A percentile compares a stretch with the other conserved stretches of the same genome.
Evolutionary conservation across 148 eudicot genomes (phyloP).

Genomic region (Spergularia marina): DNA sequence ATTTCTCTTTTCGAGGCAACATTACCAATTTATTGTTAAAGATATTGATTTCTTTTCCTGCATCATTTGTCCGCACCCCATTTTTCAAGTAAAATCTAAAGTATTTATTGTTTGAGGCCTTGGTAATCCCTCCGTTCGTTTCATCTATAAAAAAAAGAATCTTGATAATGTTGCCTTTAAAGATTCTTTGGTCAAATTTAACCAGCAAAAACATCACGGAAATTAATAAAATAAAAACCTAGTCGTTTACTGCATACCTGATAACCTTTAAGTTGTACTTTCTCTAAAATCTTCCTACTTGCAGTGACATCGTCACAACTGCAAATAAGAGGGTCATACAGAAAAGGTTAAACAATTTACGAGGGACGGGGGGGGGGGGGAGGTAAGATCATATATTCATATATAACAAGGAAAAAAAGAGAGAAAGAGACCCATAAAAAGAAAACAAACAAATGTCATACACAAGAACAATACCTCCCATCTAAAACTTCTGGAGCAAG

Average conservation of each 20-base stretch:
- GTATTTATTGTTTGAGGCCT: no score
- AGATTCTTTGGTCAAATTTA: no score
- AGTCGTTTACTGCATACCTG: slow-evolving; percentile 48
- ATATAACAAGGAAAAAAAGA: neutral
- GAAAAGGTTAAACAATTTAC: slow-evolving; percentile 11
- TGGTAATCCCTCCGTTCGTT: slow-evolving; percentile 2
- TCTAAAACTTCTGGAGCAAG: slow-evolving; percentile 66
- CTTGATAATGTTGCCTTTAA: no score
- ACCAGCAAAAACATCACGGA: neutral
- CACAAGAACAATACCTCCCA: slow-evolving; percentile 54
- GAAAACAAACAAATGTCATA: neutral
- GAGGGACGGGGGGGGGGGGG: neutral
- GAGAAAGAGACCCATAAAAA: neutral
- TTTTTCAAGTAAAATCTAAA: neutral
- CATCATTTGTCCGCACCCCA: neutral
- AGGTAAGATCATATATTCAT: neutral
- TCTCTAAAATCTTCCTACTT: slow-evolving; percentile 62
- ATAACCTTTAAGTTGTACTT: slow-evolving; percentile 69
- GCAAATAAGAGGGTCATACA: slow-evolving; percentile 20
- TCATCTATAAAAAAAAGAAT: neutral
- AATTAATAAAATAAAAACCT: neutral
- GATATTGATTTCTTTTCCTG: neutral
- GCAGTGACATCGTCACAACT: slow-evolving; percentile 63
- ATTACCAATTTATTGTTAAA: neutral
- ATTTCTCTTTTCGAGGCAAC: neutral